Percentiles rank a stretch among this genome's conserved stretches.
These are phyloP conservation scores for Anethum foeniculum DNA, from an alignment of 140 eudicot genomes.

Conservation along the genomic window DNA sequence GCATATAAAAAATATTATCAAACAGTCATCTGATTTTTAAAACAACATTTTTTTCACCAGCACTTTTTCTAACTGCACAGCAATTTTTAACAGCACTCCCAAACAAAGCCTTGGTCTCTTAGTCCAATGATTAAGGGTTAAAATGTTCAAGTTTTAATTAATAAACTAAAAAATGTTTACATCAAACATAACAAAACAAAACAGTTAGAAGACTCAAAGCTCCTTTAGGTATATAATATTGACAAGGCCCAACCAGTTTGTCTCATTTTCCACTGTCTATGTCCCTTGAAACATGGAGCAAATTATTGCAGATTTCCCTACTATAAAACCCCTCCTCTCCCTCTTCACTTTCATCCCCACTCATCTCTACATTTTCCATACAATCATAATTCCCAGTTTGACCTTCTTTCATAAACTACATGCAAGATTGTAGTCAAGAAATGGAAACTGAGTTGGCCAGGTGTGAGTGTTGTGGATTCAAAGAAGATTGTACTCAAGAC, in stretches of 20 bases:
- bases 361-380: not conserved
- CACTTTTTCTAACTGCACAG: too few relatives aligned
- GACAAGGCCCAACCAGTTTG: constrained; percentile 24
- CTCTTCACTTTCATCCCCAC: constrained; percentile 8
- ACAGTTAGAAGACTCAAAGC: not conserved
- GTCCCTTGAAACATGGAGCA: constrained; percentile 54
- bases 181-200: constrained; percentile 2
- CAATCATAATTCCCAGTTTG: not conserved
- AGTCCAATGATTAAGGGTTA: not conserved
- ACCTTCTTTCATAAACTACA: not conserved
- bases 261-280: constrained; percentile 38
- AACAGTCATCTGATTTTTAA: too few relatives aligned
- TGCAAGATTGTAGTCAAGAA: not conserved
- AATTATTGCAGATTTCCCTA: constrained; percentile 39
- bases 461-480: constrained; percentile 39
- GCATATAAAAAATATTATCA: too few relatives aligned
- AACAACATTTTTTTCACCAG: too few relatives aligned
- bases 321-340: constrained; percentile 17
- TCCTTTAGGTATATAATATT: not conserved
- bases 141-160: not conserved
- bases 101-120: too few relatives aligned
- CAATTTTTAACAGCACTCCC: too few relatives aligned
- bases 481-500: constrained; percentile 43
- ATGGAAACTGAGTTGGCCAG: constrained; percentile 36
- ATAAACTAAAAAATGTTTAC: not conserved